A percentile compares a stretch with the other conserved stretches of the same genome.
phyloP scores from a whole-genome alignment of 2,329 filamentous ascomycete genomes.

The Aspergillus brasiliensis region DNA sequence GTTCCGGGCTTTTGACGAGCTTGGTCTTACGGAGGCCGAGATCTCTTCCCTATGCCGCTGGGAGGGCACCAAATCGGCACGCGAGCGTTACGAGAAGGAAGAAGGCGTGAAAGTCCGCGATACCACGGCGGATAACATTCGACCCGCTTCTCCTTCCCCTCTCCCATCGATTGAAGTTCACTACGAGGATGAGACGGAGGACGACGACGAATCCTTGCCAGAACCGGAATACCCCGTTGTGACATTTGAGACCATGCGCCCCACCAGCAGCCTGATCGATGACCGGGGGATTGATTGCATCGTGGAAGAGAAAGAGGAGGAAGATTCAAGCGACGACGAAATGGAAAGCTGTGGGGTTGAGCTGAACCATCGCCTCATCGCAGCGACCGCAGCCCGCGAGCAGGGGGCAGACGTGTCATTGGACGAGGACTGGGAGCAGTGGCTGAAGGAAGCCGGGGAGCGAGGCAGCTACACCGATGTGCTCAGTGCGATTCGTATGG shows the following conservation, averaged over 20 bases:
- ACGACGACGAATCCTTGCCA: conserved; percentile 19
- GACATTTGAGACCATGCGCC: conserved; percentile 26
- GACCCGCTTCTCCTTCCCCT: conserved; percentile 49
- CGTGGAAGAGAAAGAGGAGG: conserved; percentile 35
- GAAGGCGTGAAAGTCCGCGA: conserved; percentile 62
- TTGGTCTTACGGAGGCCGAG: conserved; percentile 60
- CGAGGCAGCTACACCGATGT: conserved; percentile 48
- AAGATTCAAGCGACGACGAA: conserved; percentile 49
- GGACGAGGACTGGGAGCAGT: conserved; percentile 58
- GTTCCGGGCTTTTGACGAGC: conserved; percentile 62
- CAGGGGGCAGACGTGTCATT: conserved; percentile 49
- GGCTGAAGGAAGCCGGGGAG: conserved; percentile 59
- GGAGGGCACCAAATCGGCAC: conserved; percentile 53
- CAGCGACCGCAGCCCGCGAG: conserved; percentile 56
- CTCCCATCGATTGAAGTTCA: conserved; percentile 37
- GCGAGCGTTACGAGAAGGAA: conserved; percentile 53
- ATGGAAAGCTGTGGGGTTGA: conserved; percentile 55
- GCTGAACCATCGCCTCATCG: conserved; percentile 55
- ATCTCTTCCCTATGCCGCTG: conserved; percentile 65
- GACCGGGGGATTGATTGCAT: conserved; percentile 28
- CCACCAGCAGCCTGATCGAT: conserved; percentile 25
- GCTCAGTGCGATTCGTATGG: conserved; percentile 41
- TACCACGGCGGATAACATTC: conserved; percentile 62
- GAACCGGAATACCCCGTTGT: conserved; percentile 27
- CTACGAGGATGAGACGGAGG: conserved; percentile 25